Evolutionary conservation across 352 stramenopile species (phyloP).

Genomic region (Bremia lactucae): DNA sequence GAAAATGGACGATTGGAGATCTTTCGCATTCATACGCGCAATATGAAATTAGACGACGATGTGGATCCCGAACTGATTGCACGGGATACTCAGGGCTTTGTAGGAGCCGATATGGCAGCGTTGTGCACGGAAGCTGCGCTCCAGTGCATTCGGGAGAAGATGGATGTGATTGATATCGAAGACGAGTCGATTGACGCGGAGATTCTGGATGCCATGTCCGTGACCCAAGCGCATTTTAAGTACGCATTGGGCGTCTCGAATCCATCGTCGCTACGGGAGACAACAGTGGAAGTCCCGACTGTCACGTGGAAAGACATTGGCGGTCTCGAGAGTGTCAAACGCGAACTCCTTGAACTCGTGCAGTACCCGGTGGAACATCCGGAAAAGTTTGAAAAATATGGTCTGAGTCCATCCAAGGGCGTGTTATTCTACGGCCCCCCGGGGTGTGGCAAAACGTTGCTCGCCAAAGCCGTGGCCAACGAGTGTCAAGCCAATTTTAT

Average conservation of each 20-base stretch:
- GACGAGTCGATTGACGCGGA: conserved; percentile 98
- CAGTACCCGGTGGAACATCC: conserved; percentile 99
- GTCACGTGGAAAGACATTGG: conserved; percentile 99
- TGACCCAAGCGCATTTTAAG: conserved; percentile 98
- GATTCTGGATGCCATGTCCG: conserved; percentile 96
- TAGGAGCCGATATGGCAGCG: conserved; percentile 98
- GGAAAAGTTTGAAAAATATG: conserved; percentile 99
- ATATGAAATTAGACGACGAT: conserved; percentile 99
- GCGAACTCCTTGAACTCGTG: conserved; percentile 97
- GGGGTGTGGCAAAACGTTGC: conserved; percentile 98
- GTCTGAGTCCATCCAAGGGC: conserved; percentile 89
- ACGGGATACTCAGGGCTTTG: conserved; percentile 98
- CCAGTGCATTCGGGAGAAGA: conserved; percentile 99
- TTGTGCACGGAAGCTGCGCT: conserved; percentile 97
- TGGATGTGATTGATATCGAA: conserved; percentile 99
- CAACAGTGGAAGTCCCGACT: conserved; percentile 98
- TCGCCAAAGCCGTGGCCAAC: conserved; percentile 99
- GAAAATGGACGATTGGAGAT: conserved; percentile 98
- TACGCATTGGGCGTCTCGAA: conserved; percentile 97
- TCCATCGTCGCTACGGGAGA: conserved; percentile 97
- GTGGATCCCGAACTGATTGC: conserved; percentile 97
- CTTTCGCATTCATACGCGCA: conserved; percentile 98
- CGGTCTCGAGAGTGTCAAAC: conserved; percentile 96
- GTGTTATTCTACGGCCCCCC: conserved; percentile 99
- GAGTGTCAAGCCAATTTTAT: conserved; percentile 99